Conservation (phyloP, 306 rosid species). For the Quillaja saponaria region DNA sequence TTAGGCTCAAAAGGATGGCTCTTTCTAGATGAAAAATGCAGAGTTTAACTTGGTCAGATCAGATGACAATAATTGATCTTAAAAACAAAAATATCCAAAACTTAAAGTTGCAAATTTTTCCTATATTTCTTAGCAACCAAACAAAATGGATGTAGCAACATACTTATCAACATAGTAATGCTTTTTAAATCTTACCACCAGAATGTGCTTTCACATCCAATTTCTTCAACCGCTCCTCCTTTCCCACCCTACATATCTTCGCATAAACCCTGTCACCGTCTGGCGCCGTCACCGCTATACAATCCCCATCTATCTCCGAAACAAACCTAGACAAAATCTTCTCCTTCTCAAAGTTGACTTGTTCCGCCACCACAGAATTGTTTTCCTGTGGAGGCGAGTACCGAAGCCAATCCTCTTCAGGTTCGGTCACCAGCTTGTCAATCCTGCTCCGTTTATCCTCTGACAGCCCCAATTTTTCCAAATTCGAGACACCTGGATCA, state of each 20-base stretch:
- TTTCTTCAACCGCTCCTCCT: conserved; percentile 46
- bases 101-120: too few species aligned
- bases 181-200: conserved; percentile 45
- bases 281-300: conserved; percentile 82
- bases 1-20: too few species aligned
- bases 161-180: too few species aligned
- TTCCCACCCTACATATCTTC: conserved; percentile 49
- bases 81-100: too few species aligned
- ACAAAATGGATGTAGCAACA: too few species aligned
- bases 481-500: conserved; percentile 23
- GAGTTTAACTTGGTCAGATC: too few species aligned
- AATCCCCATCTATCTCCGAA: conserved; percentile 84
- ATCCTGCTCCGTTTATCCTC: conserved; percentile 58
- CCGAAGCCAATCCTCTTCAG: conserved; percentile 65
- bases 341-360: conserved; percentile 41
- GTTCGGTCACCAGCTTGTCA: conserved; percentile 28
- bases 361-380: conserved; percentile 30
- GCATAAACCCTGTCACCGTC: conserved; percentile 82
- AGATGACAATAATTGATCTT: too few species aligned
- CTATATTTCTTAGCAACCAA: too few species aligned
- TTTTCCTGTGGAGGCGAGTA: conserved; percentile 46
- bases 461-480: conserved; percentile 22
- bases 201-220: conserved; percentile 38
- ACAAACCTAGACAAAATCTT: conserved; percentile 62
- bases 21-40: too few species aligned